Evolutionary conservation across 192 early-diverging fungal species (phyloP).

Genomic region (Mortierella antarctica): DNA sequence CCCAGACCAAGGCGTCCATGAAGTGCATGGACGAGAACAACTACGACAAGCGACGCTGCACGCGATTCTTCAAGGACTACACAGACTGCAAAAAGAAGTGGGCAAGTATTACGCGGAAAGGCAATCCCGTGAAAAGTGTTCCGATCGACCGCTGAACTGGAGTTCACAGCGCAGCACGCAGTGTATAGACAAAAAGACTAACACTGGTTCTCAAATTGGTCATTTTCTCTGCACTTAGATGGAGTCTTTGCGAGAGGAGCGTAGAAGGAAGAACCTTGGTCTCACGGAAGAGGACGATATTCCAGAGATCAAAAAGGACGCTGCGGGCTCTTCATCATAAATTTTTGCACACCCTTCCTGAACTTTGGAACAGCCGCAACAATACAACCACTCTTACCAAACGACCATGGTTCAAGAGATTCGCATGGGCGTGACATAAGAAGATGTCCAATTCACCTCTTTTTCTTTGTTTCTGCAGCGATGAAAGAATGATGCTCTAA

Average conservation of each 20-base stretch:
- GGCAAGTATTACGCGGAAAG: slow-evolving; percentile 20
- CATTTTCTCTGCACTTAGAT: slow-evolving; percentile 7
- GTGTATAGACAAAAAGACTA: not conserved
- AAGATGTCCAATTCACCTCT: no score
- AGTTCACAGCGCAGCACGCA: slow-evolving; percentile 2
- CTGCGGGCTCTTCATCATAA: slow-evolving; percentile 5
- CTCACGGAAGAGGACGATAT: slow-evolving; percentile 34
- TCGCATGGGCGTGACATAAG: no score
- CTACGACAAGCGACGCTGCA: slow-evolving; percentile 60
- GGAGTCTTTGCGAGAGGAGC: slow-evolving; percentile 45
- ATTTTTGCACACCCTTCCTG: no score
- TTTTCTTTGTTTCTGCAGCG: no score
- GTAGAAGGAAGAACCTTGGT: slow-evolving; percentile 38
- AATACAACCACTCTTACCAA: no score
- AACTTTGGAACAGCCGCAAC: no score
- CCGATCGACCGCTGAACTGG: not conserved
- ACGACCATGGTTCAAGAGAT: no score
- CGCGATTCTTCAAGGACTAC: slow-evolving; percentile 62
- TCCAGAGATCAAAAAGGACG: slow-evolving; percentile 25
- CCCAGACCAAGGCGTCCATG: slow-evolving; percentile 61
- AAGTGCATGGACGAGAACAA: slow-evolving; percentile 66
- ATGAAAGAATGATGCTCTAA: not conserved
- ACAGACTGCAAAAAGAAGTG: slow-evolving; percentile 69
- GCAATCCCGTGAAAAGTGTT: not conserved
- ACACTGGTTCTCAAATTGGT: not conserved